Base-by-base conservation (phyloP, 2,329 filamentous ascomycete genomes). In the Ophiosphaerella narmari region DNA sequence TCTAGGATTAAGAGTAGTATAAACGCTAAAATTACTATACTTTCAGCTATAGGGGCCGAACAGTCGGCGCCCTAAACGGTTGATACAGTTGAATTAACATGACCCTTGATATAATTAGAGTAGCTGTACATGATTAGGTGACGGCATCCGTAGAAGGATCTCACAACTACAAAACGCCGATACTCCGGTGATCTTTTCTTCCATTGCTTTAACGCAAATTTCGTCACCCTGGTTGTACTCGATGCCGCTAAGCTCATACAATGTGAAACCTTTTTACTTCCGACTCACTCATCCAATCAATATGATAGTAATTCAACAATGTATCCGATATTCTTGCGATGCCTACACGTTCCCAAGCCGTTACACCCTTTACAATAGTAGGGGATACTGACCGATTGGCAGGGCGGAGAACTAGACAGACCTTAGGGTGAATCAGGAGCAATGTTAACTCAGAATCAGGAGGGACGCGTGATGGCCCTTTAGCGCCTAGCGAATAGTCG, bases 211-310 rank as follows among this genome's bases (percentile, higher is more conserved):
- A 5, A 21, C 18, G 18, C 18, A 21, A 2, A 21, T 5, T 29
- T 29, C 26, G 5, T 3, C 26, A 29, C 26, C 26, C 7, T 11
- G 6, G 11, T 11, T 29, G 26, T 29, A 13, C 14, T 32, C 13
- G 9, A 16, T 32, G 5, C 13, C 9, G 14, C 4, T 4, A n/a
- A 13, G 14, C 37, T 54, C 35, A 60, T 7, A 60, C 46, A 26
- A 60, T 52, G 16, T 36, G 43, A 33, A 57, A 57, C 35, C 23
- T 33, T 21, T 31, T 33, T 24, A 58, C 45, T n/a, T 50, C 34
- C 2, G 44, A 49, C 8, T 39, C 44, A 31, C 39, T 41, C 55
- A 58, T 60, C 55, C 55, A 58, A 13, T 58, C 57, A 13, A 60
- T 50, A 21, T 37, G 42, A 39, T 54, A 57, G 12, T 43, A 37